Evolutionary conservation across 129 eudicot genomes (phyloP).

Genomic region (Glebionis coronaria): DNA sequence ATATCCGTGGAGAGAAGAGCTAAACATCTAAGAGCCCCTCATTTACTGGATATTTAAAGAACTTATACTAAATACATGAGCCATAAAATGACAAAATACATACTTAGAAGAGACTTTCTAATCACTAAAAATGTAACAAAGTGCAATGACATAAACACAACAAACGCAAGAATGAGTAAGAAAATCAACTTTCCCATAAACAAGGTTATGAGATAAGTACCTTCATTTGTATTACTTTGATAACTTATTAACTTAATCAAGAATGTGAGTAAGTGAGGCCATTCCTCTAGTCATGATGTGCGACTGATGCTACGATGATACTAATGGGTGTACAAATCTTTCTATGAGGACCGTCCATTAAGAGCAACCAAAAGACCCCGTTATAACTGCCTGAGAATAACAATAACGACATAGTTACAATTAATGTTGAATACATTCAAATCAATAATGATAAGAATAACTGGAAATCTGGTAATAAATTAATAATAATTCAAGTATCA

Average conservation of each 20-base stretch:
- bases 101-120: too few species aligned
- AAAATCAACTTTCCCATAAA: background rate
- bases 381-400: conserved; percentile 57
- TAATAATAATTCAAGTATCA: conserved; percentile 13
- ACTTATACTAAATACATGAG: conserved; percentile 19
- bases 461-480: conserved; percentile 1
- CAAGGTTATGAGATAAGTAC: conserved; percentile 30
- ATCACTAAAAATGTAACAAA: too few species aligned
- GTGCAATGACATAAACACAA: too few species aligned
- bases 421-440: conserved; percentile 7
- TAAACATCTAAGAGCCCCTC: conserved; percentile 96
- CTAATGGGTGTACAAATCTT: conserved; percentile 92
- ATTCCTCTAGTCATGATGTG: conserved; percentile 89
- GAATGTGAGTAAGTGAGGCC: conserved; percentile 87
- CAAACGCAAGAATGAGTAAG: too few species aligned
- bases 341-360: conserved; percentile 70
- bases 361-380: conserved; percentile 67
- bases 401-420: conserved; percentile 16
- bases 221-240: conserved; percentile 73
- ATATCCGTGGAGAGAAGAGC: conserved; percentile 80
- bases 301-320: conserved; percentile 89
- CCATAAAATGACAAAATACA: conserved; percentile 7
- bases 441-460: background rate
- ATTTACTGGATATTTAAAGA: conserved; percentile 51
- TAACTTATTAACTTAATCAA: conserved; percentile 67